Percentiles rank a stretch among this genome's conserved stretches.
These are phyloP conservation scores for Tylopilus subfusipes DNA, from an alignment of 768 basidiomycete genomes.

Conservation along the genomic window DNA sequence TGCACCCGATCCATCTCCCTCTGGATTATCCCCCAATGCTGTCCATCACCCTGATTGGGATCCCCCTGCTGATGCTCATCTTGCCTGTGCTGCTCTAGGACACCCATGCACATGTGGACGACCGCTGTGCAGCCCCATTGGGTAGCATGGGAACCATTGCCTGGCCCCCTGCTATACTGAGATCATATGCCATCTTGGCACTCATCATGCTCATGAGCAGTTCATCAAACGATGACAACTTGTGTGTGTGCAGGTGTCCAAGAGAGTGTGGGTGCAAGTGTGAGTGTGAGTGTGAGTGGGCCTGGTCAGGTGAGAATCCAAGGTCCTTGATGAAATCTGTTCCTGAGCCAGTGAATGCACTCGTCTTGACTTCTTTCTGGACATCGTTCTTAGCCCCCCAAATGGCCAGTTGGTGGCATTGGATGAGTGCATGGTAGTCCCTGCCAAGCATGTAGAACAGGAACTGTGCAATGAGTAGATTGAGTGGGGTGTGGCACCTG, in stretches of 20 bases:
- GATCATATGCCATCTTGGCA: constrained; percentile 52
- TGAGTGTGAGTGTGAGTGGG: constrained; percentile 5
- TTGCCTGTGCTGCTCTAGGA: constrained; percentile 17
- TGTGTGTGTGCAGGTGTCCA: constrained; percentile 34
- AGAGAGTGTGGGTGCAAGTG: constrained; percentile 12
- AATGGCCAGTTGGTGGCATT: constrained; percentile 58
- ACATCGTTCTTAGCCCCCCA: constrained; percentile 62
- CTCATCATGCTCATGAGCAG: constrained; percentile 72
- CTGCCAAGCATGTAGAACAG: constrained; percentile 71
- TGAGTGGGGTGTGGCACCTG: constrained; percentile 60
- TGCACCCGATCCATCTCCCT: constrained; percentile 42
- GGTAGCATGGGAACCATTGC: constrained; percentile 69
- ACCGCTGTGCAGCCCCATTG: constrained; percentile 49
- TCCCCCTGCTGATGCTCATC: constrained; percentile 23
- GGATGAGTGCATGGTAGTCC: constrained; percentile 77
- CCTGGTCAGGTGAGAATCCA: constrained; percentile 4
- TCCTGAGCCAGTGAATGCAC: constrained; percentile 40
- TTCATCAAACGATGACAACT: constrained; percentile 59
- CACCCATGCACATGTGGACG: background rate
- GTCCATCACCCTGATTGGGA: constrained; percentile 59
- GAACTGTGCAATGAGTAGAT: constrained; percentile 88
- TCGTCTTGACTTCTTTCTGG: constrained; percentile 66
- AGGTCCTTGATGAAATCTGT: constrained; percentile 26
- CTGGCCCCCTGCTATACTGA: constrained; percentile 35
- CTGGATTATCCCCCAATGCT: constrained; percentile 54